phyloP scores from a whole-genome alignment of 225 moss, liverwort and hornwort species.

The Marchantia polymorpha region DNA sequence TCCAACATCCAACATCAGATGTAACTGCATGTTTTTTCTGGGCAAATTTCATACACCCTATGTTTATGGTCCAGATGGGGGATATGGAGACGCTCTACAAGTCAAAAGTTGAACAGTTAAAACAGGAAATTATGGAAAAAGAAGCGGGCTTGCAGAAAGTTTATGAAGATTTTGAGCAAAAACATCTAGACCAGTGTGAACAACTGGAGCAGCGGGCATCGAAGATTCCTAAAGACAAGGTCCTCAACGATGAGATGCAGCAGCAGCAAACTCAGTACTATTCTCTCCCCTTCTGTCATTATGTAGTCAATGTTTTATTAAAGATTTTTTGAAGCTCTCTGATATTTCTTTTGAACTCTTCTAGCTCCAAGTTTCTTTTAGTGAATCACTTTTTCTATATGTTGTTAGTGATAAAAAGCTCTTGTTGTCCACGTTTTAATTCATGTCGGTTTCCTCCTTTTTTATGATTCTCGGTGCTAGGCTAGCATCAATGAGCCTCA shows the following conservation, averaged over 20 bases:
- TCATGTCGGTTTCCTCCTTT: background rate
- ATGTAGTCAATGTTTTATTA: background rate
- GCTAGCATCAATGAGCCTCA: background rate
- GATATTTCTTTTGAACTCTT: background rate
- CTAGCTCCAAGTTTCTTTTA: background rate
- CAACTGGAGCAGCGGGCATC: slow-evolving; percentile 64
- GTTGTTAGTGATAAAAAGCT: background rate
- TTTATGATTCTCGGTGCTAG: background rate
- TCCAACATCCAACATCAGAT: background rate
- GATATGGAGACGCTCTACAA: slow-evolving; percentile 67
- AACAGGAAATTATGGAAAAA: slow-evolving; percentile 52
- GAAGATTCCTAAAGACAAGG: slow-evolving; percentile 48
- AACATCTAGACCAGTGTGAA: slow-evolving; percentile 58
- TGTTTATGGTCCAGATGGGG: slow-evolving; percentile 46
- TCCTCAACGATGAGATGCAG: slow-evolving; percentile 43
- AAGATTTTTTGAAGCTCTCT: background rate
- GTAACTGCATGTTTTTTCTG: background rate
- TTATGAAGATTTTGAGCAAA: slow-evolving; percentile 63
- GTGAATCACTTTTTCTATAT: background rate
- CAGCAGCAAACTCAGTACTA: slow-evolving; percentile 55
- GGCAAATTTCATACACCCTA: background rate
- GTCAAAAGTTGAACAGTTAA: slow-evolving; percentile 54
- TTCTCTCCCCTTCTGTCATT: background rate
- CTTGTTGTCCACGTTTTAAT: background rate
- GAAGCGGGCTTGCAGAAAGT: slow-evolving; percentile 62